Base-by-base conservation (phyloP, 345 rosid genomes). In the Gossypium anomalum region DNA sequence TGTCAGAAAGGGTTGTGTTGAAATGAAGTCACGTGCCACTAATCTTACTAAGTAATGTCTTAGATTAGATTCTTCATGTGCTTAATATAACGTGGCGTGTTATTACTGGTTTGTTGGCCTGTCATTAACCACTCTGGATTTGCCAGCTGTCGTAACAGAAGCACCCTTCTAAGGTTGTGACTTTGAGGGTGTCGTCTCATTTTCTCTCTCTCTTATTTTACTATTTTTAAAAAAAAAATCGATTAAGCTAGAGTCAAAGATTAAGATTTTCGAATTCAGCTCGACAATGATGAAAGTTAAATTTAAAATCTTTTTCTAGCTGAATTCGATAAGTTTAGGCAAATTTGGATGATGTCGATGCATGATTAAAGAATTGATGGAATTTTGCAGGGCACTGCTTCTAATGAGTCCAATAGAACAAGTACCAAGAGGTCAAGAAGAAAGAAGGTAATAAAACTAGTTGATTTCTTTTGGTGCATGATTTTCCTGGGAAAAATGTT, bases 381-480 rank as follows among this genome's bases (percentile, higher is more conserved):
- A 6, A 57, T 45, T 29, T 74, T 78, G 68, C 87, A 91, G 97
- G 86, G 62, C 27, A 55, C 60, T 74, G 82, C 73, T 43, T 63
- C 77, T 16, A 81, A 70, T 70, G 97, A 87, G 76, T 78, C 81
- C 29, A 81, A 76, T 11, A 81, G 88, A 80, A 75, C 76, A 4
- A 43, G 75, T 13, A 45, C 75, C 38, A 87, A 80, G 80, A 87
- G 87, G 77, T 80, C 84, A 3, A 86, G 85, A 82, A 88, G 66
- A 74, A 88, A 80, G 77, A 91, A 93, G 97, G 98, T 90, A 58
- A 78, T 90, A 23, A 78, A 60, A 34, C 7, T 25, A 7, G 3
- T 15, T 34, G 38, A 25, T 20, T 13, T 45, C 41, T 34, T 34
- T 67, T 45, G 29, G 4, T 45, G 17, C 70, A 19, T 45, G 48